phyloP scores from a whole-genome alignment of 768 basidiomycete genomes.

The Sarcodon sp. region DNA sequence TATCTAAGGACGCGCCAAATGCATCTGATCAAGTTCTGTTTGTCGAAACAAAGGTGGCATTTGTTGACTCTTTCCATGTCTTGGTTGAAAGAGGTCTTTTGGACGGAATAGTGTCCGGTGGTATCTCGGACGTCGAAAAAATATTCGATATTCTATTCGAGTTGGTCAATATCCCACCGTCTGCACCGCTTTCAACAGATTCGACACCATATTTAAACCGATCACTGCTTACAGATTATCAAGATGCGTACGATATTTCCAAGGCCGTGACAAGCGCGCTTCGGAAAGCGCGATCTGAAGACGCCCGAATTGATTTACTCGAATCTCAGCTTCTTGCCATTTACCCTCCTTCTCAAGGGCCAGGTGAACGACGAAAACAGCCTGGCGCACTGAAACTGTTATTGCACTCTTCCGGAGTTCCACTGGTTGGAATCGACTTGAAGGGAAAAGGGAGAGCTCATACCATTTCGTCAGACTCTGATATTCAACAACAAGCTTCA shows the following conservation, averaged over 20 bases:
- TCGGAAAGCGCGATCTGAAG: conserved; percentile 27
- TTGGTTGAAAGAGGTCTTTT: conserved; percentile 34
- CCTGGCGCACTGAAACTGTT: conserved; percentile 53
- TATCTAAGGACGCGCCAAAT: conserved; percentile 4
- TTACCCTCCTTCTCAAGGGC: conserved; percentile 21
- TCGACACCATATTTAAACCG: conserved; percentile 44
- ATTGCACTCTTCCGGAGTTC: conserved; percentile 45
- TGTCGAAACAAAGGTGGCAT: conserved; percentile 59
- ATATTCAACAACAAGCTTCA: neutral
- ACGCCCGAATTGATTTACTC: conserved; percentile 44
- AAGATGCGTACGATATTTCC: conserved; percentile 50
- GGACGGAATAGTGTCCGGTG: conserved; percentile 25
- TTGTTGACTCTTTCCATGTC: conserved; percentile 59
- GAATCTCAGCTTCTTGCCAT: conserved; percentile 27
- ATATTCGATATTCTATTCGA: conserved; percentile 47
- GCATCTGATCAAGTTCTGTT: conserved; percentile 39
- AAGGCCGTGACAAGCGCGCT: conserved; percentile 33
- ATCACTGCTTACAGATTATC: conserved; percentile 60
- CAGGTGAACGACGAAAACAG: conserved; percentile 9
- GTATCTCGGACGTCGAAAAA: conserved; percentile 19
- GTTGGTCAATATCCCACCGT: conserved; percentile 32
- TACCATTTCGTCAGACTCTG: conserved; percentile 6
- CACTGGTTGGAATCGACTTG: conserved; percentile 23
- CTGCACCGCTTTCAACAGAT: neutral
- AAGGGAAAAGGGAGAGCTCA: conserved; percentile 18